These are phyloP conservation scores for Blepharisma undulans DNA, from an alignment of 169 alveolate genomes.

Conservation along the genomic window DNA sequence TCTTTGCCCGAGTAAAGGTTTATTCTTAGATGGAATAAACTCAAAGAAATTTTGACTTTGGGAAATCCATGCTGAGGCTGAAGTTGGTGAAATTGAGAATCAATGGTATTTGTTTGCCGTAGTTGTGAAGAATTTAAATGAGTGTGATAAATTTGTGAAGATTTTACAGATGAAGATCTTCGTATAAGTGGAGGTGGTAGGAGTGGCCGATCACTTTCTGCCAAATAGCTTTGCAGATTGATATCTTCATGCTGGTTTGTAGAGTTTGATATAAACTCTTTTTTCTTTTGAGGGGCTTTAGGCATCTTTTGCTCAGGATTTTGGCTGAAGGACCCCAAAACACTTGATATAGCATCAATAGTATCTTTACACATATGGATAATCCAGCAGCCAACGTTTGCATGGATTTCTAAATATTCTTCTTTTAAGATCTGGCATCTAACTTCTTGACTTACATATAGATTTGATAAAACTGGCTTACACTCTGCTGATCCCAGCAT, in stretches of 20 bases:
- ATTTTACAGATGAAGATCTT: not conserved
- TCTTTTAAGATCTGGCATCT: not conserved
- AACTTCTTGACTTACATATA: not conserved
- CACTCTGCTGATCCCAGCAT: not conserved
- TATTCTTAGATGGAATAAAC: not conserved
- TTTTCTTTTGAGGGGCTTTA: not conserved
- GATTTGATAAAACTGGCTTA: not conserved
- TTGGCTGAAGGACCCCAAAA: not conserved
- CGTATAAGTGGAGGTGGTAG: no score
- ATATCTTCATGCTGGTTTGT: not conserved
- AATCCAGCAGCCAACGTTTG: not conserved
- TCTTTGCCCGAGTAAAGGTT: not conserved
- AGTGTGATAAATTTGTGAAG: not conserved
- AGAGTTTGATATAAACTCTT: not conserved
- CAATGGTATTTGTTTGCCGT: not conserved
- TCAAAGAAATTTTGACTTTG: not conserved
- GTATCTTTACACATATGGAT: not conserved
- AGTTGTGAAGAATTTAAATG: not conserved
- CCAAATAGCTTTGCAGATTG: conserved; percentile 18
- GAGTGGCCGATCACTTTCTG: not conserved
- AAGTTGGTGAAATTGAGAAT: not conserved
- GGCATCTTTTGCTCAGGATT: not conserved
- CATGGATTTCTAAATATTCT: not conserved
- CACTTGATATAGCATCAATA: not conserved
- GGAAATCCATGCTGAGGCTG: conserved; percentile 32